Evolutionary conservation across 1,284 basidiomycete genomes (phyloP).

Genomic region (Ganoderma lingzhi): DNA sequence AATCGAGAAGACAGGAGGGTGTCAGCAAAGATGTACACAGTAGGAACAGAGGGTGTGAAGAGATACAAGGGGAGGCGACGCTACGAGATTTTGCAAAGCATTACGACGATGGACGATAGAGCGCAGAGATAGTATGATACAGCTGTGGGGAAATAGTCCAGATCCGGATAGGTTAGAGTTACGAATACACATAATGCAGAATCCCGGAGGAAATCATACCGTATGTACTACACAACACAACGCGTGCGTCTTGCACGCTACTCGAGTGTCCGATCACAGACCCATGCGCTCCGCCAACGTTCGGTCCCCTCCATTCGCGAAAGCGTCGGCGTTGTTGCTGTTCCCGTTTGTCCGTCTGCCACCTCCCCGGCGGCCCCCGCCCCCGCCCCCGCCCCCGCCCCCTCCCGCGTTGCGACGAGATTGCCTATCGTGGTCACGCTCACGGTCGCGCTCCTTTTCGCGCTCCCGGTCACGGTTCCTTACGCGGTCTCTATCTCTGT

Average conservation of each 20-base stretch:
- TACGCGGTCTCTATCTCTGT: constrained; percentile 36
- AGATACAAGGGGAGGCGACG: constrained; percentile 34
- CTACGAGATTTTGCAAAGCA: constrained; percentile 42
- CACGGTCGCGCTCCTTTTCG: constrained; percentile 40
- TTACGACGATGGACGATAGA: constrained; percentile 41
- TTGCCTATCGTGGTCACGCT: constrained; percentile 40
- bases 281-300: constrained; percentile 84
- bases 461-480: constrained; percentile 45
- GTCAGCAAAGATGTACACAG: constrained; percentile 28
- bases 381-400: constrained; percentile 40
- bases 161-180: constrained; percentile 42
- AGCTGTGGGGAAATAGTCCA: constrained; percentile 37
- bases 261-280: constrained; percentile 49
- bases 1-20: constrained; percentile 10
- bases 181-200: constrained; percentile 33
- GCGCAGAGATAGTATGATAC: constrained; percentile 43
- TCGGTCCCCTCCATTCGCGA: constrained; percentile 60
- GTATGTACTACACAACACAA: constrained; percentile 49
- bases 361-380: constrained; percentile 45
- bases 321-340: constrained; percentile 40
- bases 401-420: constrained; percentile 42
- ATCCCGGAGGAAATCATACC: constrained; percentile 47
- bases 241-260: constrained; percentile 31
- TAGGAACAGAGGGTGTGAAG: constrained; percentile 19
- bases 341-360: constrained; percentile 35